Conservation (phyloP, 495 filamentous ascomycete genomes). For the Lepidopterella palustris region DNA sequence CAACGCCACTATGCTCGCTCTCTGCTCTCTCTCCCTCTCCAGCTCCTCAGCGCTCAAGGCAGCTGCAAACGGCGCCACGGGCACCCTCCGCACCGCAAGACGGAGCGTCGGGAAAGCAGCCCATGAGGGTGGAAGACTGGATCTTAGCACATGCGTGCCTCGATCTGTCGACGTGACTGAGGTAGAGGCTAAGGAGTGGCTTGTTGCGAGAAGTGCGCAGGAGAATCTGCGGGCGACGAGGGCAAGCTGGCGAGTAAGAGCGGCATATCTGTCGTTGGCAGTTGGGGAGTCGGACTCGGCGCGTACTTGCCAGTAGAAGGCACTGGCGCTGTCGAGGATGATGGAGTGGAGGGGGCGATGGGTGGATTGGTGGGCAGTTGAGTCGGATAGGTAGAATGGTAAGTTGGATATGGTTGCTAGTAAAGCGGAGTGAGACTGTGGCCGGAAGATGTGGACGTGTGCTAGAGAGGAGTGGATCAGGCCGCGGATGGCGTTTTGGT, state of each 20-base stretch:
- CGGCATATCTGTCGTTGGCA: constrained; percentile 31
- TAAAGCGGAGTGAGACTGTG: constrained; percentile 47
- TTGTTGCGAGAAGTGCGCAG: constrained; percentile 6
- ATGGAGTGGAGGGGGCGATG: constrained; percentile 45
- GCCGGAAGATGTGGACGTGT: constrained; percentile 50
- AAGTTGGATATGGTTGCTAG: constrained; percentile 47
- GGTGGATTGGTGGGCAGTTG: constrained; percentile 43
- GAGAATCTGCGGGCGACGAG: constrained; percentile 6
- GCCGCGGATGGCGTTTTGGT: constrained; percentile 3
- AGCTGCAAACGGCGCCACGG: constrained; percentile 47
- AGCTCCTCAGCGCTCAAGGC: constrained; percentile 53
- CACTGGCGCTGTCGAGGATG: constrained; percentile 48
- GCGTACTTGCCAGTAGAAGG: constrained; percentile 55
- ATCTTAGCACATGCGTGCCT: background rate
- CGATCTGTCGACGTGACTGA: background rate
- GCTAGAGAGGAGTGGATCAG: constrained; percentile 16
- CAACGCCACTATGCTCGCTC: constrained; percentile 39
- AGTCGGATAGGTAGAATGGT: constrained; percentile 47
- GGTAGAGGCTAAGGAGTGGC: background rate
- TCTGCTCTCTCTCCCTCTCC: constrained; percentile 43
- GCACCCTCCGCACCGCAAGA: constrained; percentile 42
- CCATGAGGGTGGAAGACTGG: constrained; percentile 45
- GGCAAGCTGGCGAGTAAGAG: background rate
- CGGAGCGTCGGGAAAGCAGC: constrained; percentile 42
- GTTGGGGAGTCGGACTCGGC: constrained; percentile 41